These are phyloP conservation scores for Chytridiales sp. DNA, from an alignment of 371 early-diverging fungal species.

Conservation along the genomic window DNA sequence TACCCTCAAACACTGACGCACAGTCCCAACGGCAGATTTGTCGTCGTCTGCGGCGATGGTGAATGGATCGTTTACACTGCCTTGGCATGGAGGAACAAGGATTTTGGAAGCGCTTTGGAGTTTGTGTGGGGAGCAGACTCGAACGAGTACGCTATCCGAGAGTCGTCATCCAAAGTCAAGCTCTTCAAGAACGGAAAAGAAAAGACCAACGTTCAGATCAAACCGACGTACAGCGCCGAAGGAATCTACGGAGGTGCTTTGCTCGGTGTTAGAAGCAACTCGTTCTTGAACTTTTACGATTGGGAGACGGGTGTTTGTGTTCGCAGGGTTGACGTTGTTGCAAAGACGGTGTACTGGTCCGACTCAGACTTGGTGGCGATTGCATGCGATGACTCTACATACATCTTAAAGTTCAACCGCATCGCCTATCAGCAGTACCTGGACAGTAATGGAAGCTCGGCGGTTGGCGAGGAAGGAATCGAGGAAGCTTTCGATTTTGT, in stretches of 20 bases:
- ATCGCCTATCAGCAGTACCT: constrained; percentile 73
- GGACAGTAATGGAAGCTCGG: constrained; percentile 62
- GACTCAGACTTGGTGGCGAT: constrained; percentile 92
- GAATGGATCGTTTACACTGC: constrained; percentile 99
- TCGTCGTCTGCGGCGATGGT: constrained; percentile 97
- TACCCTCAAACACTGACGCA: constrained; percentile 96
- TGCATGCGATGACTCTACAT: constrained; percentile 88
- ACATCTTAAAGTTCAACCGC: constrained; percentile 88
- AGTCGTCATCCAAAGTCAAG: constrained; percentile 80
- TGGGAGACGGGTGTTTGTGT: constrained; percentile 92
- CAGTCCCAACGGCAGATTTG: constrained; percentile 96
- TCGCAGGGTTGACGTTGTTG: constrained; percentile 91
- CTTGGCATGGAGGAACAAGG: constrained; percentile 98
- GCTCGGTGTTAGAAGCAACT: constrained; percentile 80
- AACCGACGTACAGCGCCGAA: constrained; percentile 79
- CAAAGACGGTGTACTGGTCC: constrained; percentile 87
- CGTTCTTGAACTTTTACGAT: constrained; percentile 91
- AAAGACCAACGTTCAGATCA: constrained; percentile 60
- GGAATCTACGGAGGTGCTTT: constrained; percentile 93
- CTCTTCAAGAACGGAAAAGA: constrained; percentile 94
- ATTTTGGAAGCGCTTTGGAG: constrained; percentile 91
- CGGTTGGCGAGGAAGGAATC: constrained; percentile 87
- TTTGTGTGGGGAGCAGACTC: constrained; percentile 97
- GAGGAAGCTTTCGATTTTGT: constrained; percentile 95
- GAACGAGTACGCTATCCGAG: constrained; percentile 94